phyloP scores from a whole-genome alignment of 2,329 filamentous ascomycete species.

The Aspergillus quadrilineatus region DNA sequence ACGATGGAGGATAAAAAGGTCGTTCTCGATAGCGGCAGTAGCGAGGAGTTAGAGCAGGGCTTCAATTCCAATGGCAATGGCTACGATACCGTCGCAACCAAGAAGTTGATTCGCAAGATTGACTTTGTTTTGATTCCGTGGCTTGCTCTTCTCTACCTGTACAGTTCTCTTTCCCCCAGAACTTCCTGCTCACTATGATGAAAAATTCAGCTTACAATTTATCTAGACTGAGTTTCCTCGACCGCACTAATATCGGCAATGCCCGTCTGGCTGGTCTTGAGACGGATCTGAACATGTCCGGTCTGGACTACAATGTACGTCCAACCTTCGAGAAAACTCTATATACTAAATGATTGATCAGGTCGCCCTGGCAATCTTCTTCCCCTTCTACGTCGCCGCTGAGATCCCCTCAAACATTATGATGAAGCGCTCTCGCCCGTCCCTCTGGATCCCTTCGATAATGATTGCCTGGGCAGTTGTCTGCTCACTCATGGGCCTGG shows the following conservation, averaged over 20 bases:
- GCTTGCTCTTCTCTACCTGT: slow-evolving; percentile 15
- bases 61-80: neutral
- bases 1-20: slow-evolving; percentile 10
- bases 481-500: slow-evolving; percentile 49
- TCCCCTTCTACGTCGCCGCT: slow-evolving; percentile 41
- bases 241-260: slow-evolving; percentile 41
- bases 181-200: neutral
- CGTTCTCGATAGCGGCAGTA: slow-evolving; percentile 5
- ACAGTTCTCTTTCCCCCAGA: neutral
- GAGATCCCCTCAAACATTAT: slow-evolving; percentile 47
- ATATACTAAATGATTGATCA: neutral
- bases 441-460: slow-evolving; percentile 53
- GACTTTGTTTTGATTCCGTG: slow-evolving; percentile 14
- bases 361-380: slow-evolving; percentile 39
- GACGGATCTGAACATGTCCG: slow-evolving; percentile 27
- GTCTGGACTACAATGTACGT: slow-evolving; percentile 35
- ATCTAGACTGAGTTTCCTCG: slow-evolving; percentile 29
- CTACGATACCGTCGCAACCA: slow-evolving; percentile 3
- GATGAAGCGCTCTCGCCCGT: slow-evolving; percentile 50
- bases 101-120: slow-evolving; percentile 13
- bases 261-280: slow-evolving; percentile 33
- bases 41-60: slow-evolving; percentile 6
- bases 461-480: slow-evolving; percentile 41
- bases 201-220: slow-evolving; percentile 28
- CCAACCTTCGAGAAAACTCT: no score